Evolutionary conservation across 1,284 basidiomycete genomes (phyloP).

Genomic region (Sanghuangporus baumii): DNA sequence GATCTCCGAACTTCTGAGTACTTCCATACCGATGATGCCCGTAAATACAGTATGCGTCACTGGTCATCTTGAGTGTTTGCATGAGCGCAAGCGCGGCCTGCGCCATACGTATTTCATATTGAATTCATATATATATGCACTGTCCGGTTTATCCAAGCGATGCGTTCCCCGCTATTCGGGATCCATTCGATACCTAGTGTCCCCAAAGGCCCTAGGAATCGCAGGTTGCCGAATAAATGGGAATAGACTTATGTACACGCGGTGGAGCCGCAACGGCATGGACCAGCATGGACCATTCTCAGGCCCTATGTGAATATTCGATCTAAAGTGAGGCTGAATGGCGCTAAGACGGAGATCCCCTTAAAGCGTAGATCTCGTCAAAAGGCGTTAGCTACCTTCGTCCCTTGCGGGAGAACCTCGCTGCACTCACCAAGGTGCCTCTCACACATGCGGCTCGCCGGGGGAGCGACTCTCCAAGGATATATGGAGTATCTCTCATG

Average conservation of each 20-base stretch:
- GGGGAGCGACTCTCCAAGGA: background rate
- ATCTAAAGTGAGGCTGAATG: background rate
- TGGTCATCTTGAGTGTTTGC: background rate
- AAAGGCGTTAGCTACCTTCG: background rate
- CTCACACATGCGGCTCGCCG: background rate
- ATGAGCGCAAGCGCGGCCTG: background rate
- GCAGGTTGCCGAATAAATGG: slow-evolving; percentile 2
- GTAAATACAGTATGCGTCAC: background rate
- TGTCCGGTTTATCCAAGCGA: background rate
- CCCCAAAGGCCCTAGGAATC: background rate
- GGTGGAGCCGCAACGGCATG: background rate
- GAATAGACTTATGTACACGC: background rate
- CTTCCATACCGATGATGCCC: background rate
- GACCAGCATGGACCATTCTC: background rate
- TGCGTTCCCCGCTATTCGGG: background rate
- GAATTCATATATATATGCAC: background rate
- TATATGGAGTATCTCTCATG: background rate
- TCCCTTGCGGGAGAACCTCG: slow-evolving; percentile 7
- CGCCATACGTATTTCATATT: background rate
- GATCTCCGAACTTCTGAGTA: background rate
- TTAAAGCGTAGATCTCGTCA: slow-evolving; percentile 7
- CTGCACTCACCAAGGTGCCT: background rate
- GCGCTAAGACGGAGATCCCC: slow-evolving; percentile 8
- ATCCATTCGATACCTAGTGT: background rate
- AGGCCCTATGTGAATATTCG: slow-evolving; percentile 1